A percentile compares a stretch with the other conserved stretches of the same genome.
phyloP scores from a whole-genome alignment of 176 grass and related monocot genomes.

The Carex littledalei region DNA sequence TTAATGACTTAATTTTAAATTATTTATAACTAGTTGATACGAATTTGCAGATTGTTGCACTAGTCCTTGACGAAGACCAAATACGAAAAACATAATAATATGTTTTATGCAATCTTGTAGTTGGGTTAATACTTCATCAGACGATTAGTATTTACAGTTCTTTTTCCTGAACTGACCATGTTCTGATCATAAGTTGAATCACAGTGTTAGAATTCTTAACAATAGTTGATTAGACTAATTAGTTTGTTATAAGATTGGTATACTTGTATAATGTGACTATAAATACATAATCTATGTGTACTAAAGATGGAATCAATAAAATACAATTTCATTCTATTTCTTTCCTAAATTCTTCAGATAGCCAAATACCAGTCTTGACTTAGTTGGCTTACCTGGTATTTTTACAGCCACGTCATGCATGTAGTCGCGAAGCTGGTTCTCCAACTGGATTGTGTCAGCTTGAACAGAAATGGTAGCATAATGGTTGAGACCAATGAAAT shows the following conservation, averaged over 20 bases:
- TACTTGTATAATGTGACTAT: too few species aligned
- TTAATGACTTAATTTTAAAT: not conserved
- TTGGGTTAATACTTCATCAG: not conserved
- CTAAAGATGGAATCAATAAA: too few species aligned
- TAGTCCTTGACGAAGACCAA: not conserved
- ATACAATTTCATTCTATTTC: too few species aligned
- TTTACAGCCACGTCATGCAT: conserved; percentile 37
- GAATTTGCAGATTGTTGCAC: not conserved
- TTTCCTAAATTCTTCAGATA: not conserved
- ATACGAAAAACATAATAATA: not conserved
- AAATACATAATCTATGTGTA: too few species aligned
- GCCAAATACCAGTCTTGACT: not conserved
- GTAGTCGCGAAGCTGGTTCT: conserved; percentile 32
- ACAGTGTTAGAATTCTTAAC: too few species aligned
- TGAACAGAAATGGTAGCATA: conserved; percentile 20
- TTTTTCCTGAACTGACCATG: not conserved
- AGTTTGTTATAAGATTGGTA: too few species aligned
- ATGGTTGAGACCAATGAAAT: conserved; percentile 76
- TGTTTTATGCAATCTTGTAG: not conserved
- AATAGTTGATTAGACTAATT: too few species aligned
- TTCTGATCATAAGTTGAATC: not conserved
- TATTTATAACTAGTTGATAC: not conserved
- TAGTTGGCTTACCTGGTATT: conserved; percentile 20
- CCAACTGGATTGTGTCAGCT: not conserved
- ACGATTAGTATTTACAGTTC: not conserved